These are phyloP conservation scores for Spinacia oleracea DNA, from an alignment of 179 eudicot genomes.

Conservation along the genomic window DNA sequence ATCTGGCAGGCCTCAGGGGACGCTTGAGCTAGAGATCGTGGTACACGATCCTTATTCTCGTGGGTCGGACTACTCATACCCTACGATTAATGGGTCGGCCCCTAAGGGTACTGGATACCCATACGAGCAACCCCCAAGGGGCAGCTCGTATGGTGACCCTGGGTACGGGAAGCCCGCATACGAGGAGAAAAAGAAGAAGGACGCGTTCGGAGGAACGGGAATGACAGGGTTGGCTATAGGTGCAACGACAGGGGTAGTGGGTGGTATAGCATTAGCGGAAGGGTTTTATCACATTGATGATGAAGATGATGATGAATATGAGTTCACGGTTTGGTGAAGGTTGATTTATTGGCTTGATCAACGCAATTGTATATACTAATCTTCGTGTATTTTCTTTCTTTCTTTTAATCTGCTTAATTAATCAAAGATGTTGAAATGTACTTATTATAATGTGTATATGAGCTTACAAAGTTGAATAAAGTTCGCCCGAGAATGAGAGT, in stretches of 20 bases:
- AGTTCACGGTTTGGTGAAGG: constrained; percentile 1
- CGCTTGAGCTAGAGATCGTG: constrained; percentile 42
- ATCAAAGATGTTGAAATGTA: background rate
- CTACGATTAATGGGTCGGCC: no score
- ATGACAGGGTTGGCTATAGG: constrained; percentile 88
- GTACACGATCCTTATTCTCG: constrained; percentile 49
- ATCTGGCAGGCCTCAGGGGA: constrained; percentile 87
- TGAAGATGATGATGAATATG: constrained; percentile 27
- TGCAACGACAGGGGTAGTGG: constrained; percentile 71
- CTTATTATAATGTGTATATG: constrained; percentile 18
- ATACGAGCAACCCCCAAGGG: constrained; percentile 6
- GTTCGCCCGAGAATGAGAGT: no score
- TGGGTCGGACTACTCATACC: no score
- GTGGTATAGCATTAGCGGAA: constrained; percentile 71
- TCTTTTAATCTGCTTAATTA: background rate
- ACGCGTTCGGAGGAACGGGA: constrained; percentile 72
- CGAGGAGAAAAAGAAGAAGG: constrained; percentile 51
- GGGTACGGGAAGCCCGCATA: constrained; percentile 12
- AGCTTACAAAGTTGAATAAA: constrained; percentile 21
- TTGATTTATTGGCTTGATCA: constrained; percentile 61
- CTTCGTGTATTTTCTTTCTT: background rate
- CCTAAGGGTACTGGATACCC: constrained; percentile 52
- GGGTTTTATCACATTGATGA: constrained; percentile 55
- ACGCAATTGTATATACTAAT: background rate
- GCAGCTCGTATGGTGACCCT: constrained; percentile 41